Evolutionary conservation across 352 stramenopile species (phyloP).

Genomic region (Phytophthora macrochlamydospora): DNA sequence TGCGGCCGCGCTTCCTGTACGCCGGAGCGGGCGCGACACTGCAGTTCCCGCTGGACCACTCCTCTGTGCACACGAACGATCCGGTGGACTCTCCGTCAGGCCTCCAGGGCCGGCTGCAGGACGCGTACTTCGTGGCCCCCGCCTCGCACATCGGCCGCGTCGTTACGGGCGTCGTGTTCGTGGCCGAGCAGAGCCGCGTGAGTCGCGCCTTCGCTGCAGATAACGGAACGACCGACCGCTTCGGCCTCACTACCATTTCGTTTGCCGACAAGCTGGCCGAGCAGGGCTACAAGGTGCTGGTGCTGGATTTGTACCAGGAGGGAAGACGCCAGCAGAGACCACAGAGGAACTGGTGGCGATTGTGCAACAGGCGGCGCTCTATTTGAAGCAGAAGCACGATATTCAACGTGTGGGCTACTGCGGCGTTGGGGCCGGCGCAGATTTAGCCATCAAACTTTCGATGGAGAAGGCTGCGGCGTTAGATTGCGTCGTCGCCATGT

Average conservation of each 20-base stretch:
- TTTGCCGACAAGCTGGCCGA: slow-evolving; percentile 89
- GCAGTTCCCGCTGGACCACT: slow-evolving; percentile 45
- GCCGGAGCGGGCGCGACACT: slow-evolving; percentile 52
- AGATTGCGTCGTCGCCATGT: slow-evolving; percentile 78
- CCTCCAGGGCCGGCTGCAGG: slow-evolving; percentile 21
- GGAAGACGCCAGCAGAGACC: slow-evolving; percentile 15
- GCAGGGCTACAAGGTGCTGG: slow-evolving; percentile 89
- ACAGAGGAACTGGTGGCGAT: slow-evolving; percentile 34
- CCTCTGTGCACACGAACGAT: slow-evolving; percentile 4
- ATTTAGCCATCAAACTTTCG: slow-evolving; percentile 70
- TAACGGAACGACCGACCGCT: slow-evolving; percentile 30
- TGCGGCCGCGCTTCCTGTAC: slow-evolving; percentile 53
- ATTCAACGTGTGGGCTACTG: slow-evolving; percentile 77
- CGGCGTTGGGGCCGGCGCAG: slow-evolving; percentile 66
- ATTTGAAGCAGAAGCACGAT: slow-evolving; percentile 71
- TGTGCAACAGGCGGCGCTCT: slow-evolving; percentile 55
- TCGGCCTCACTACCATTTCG: slow-evolving; percentile 62
- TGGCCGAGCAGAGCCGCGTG: slow-evolving; percentile 47
- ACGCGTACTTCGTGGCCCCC: slow-evolving; percentile 76
- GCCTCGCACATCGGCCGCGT: slow-evolving; percentile 82
- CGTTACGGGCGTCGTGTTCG: slow-evolving; percentile 82
- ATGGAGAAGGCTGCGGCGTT: slow-evolving; percentile 44
- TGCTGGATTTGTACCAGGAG: slow-evolving; percentile 58
- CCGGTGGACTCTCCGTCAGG: not conserved
- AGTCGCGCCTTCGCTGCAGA: slow-evolving; percentile 35